Evolutionary conservation across 495 filamentous ascomycete genomes (phyloP).

Genomic region (Hypoxylon trugodes): DNA sequence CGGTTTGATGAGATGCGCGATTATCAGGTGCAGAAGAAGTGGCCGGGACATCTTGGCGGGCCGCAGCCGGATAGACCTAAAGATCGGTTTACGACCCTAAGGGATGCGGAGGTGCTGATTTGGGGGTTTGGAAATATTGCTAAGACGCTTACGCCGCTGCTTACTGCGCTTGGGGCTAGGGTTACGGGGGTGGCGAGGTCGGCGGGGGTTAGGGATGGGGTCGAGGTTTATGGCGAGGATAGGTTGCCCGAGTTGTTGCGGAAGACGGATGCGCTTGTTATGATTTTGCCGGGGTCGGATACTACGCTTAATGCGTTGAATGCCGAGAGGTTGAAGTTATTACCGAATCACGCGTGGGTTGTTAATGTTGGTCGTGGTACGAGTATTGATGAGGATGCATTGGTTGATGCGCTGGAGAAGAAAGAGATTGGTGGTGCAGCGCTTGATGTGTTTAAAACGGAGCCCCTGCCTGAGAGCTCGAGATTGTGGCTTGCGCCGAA

Average conservation of each 20-base stretch:
- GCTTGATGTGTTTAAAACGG: conserved; percentile 82
- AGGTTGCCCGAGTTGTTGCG: conserved; percentile 65
- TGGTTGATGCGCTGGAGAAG: conserved; percentile 74
- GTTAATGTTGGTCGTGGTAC: conserved; percentile 86
- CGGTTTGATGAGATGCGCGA: conserved; percentile 68
- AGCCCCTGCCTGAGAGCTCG: conserved; percentile 62
- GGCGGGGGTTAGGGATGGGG: conserved; percentile 66
- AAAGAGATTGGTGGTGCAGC: conserved; percentile 73
- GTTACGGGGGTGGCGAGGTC: conserved; percentile 58
- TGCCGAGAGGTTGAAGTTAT: conserved; percentile 68
- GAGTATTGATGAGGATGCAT: conserved; percentile 78
- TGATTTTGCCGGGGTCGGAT: conserved; percentile 73
- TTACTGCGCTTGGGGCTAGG: conserved; percentile 62
- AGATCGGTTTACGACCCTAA: conserved; percentile 61
- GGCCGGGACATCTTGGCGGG: conserved; percentile 66
- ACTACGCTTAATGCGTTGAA: conserved; percentile 79
- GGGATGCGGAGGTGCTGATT: conserved; percentile 62
- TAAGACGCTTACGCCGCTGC: conserved; percentile 74
- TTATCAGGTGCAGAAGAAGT: conserved; percentile 59
- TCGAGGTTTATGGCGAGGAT: conserved; percentile 60
- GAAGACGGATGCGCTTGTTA: conserved; percentile 75
- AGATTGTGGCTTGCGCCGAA: conserved; percentile 52
- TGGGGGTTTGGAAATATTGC: conserved; percentile 91
- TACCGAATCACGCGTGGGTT: conserved; percentile 81
- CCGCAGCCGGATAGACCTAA: conserved; percentile 59